A percentile compares a stretch with the other conserved stretches of the same genome.
Conservation (phyloP, 805 yeast species). For the Metschnikowia anglica region DNA sequence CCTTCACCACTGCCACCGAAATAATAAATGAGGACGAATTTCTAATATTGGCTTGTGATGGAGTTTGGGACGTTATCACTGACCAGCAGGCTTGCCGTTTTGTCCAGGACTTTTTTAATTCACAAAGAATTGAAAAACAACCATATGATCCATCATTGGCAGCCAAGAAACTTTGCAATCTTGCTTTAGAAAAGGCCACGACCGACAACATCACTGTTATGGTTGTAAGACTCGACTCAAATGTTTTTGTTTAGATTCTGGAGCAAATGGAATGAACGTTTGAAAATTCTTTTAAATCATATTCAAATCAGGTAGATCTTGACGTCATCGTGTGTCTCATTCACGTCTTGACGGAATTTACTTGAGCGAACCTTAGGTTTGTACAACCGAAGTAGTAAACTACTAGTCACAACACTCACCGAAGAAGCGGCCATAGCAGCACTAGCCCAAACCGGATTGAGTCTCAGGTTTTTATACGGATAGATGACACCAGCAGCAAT, state of each 20-base stretch:
- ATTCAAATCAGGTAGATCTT: not conserved
- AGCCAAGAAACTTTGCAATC: slow-evolving; percentile 61
- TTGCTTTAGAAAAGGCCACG: slow-evolving; percentile 75
- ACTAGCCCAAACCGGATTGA: slow-evolving; percentile 66
- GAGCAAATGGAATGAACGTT: not conserved
- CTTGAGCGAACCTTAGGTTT: slow-evolving; percentile 33
- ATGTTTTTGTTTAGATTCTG: slow-evolving; percentile 33
- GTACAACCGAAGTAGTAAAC: slow-evolving; percentile 51
- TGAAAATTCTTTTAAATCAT: not conserved
- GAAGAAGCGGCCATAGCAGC: slow-evolving; percentile 65
- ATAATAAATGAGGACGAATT: slow-evolving; percentile 67
- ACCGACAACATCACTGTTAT: slow-evolving; percentile 92
- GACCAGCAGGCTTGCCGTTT: slow-evolving; percentile 82
- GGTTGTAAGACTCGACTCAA: slow-evolving; percentile 64
- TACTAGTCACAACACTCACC: slow-evolving; percentile 56
- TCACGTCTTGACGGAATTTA: slow-evolving; percentile 2
- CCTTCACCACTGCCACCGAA: slow-evolving; percentile 87
- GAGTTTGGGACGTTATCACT: slow-evolving; percentile 90
- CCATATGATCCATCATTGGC: slow-evolving; percentile 57
- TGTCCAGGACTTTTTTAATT: slow-evolving; percentile 47
- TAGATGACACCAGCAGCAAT: slow-evolving; percentile 68
- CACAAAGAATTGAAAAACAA: slow-evolving; percentile 25
- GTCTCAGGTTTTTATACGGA: slow-evolving; percentile 52
- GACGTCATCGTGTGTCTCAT: not conserved
- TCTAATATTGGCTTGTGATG: slow-evolving; percentile 91